Evolutionary conservation across 352 stramenopile species (phyloP).

Genomic region (Thalassiosira ordinaria): DNA sequence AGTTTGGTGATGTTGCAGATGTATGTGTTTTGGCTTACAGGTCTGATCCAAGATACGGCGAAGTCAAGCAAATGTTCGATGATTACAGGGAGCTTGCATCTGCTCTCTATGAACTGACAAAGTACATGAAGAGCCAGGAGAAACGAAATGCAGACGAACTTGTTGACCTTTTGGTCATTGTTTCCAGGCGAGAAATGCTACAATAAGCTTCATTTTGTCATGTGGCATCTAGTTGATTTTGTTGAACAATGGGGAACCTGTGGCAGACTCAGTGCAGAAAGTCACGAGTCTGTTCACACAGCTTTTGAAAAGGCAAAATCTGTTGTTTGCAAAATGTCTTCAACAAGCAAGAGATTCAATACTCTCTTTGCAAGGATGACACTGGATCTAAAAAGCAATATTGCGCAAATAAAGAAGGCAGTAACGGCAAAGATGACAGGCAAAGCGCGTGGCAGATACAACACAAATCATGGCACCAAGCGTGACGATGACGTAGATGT

Average conservation of each 20-base stretch:
- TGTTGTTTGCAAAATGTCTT: slow-evolving; percentile 10
- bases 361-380: slow-evolving; percentile 1
- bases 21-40: slow-evolving; percentile 1
- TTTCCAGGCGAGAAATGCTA: slow-evolving; percentile 1
- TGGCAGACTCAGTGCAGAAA: slow-evolving; percentile 6
- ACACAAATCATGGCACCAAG: slow-evolving; percentile 2
- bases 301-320: slow-evolving; percentile 10
- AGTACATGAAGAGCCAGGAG: slow-evolving; percentile 24
- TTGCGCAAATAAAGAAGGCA: slow-evolving; percentile 7
- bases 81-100: slow-evolving; percentile 11
- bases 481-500: not conserved
- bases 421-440: not conserved
- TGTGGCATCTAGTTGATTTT: slow-evolving; percentile 1
- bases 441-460: slow-evolving; percentile 4
- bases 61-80: slow-evolving; percentile 18
- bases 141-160: slow-evolving; percentile 4
- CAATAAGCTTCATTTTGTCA: slow-evolving; percentile 19
- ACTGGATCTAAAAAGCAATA: slow-evolving; percentile 2
- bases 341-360: slow-evolving; percentile 4
- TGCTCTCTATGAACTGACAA: slow-evolving; percentile 2
- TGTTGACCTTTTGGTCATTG: slow-evolving; percentile 1
- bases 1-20: slow-evolving; percentile 16
- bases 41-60: not conserved
- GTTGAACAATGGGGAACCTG: slow-evolving; percentile 1
- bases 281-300: slow-evolving; percentile 14